These are phyloP conservation scores for Micromonas commoda DNA, from an alignment of 139 green algal genomes.

Conservation along the genomic window DNA sequence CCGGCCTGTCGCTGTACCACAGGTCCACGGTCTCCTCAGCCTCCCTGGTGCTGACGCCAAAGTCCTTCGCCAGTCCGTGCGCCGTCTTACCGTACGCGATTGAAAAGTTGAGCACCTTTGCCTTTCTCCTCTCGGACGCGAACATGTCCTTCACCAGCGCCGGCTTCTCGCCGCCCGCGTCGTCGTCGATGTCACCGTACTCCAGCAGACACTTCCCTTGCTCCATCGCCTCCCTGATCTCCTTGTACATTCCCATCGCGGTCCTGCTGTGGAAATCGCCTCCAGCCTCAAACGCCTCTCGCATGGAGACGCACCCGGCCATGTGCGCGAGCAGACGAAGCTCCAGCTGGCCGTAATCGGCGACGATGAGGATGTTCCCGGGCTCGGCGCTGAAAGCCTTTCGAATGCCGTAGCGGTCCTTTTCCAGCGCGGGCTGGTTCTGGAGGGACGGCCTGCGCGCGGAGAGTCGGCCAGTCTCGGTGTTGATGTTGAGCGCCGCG, in stretches of 20 bases:
- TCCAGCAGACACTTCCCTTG: slow-evolving; percentile 55
- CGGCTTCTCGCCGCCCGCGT: not conserved
- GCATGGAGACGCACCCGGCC: slow-evolving; percentile 79
- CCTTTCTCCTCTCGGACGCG: slow-evolving; percentile 59
- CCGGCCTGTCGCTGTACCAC: slow-evolving; percentile 72
- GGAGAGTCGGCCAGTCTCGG: slow-evolving; percentile 89
- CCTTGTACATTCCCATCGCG: slow-evolving; percentile 89
- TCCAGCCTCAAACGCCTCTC: slow-evolving; percentile 76
- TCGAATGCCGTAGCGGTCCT: slow-evolving; percentile 72
- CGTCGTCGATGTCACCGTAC: slow-evolving; percentile 25
- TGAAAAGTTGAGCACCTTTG: slow-evolving; percentile 96
- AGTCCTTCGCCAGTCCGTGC: slow-evolving; percentile 89
- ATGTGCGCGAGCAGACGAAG: slow-evolving; percentile 94
- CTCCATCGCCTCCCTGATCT: slow-evolving; percentile 82
- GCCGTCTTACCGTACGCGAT: slow-evolving; percentile 98
- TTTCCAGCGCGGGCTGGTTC: slow-evolving; percentile 97
- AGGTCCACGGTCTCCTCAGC: slow-evolving; percentile 76
- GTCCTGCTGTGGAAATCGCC: slow-evolving; percentile 96
- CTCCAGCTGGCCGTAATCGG: slow-evolving; percentile 97
- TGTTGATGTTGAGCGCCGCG: slow-evolving; percentile 98
- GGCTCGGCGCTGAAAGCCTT: slow-evolving; percentile 70
- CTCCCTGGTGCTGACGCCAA: slow-evolving; percentile 67
- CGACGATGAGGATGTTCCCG: slow-evolving; percentile 81
- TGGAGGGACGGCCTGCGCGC: slow-evolving; percentile 89
- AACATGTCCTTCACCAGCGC: slow-evolving; percentile 77